Percentiles rank a stretch among this genome's conserved stretches.
These are phyloP conservation scores for Leptosphaerulina australis DNA, from an alignment of 2,329 filamentous ascomycete genomes.

Conservation along the genomic window DNA sequence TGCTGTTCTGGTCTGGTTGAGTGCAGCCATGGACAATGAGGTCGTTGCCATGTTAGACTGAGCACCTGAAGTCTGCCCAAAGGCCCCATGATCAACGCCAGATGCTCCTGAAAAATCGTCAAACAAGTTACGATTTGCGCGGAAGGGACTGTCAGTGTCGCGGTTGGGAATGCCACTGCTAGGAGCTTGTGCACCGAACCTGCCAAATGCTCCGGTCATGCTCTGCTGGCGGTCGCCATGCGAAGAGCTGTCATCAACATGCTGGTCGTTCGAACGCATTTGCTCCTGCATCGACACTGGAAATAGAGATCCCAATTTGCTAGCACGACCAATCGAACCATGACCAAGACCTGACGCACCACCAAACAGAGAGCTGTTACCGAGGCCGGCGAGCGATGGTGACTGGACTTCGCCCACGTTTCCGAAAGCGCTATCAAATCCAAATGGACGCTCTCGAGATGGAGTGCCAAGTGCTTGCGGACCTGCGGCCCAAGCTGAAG, in stretches of 20 bases:
- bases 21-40: constrained; percentile 40
- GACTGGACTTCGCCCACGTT: constrained; percentile 79
- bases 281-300: constrained; percentile 88
- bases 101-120: constrained; percentile 46
- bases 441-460: constrained; percentile 63
- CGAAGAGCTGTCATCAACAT: constrained; percentile 63
- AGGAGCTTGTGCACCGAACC: constrained; percentile 55
- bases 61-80: constrained; percentile 31
- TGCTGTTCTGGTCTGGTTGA: constrained; percentile 43
- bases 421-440: constrained; percentile 66
- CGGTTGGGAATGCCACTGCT: constrained; percentile 37
- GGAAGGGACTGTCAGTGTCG: constrained; percentile 51
- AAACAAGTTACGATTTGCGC: constrained; percentile 46
- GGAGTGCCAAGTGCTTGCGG: constrained; percentile 79
- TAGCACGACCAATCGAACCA: constrained; percentile 74
- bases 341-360: constrained; percentile 55
- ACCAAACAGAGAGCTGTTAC: constrained; percentile 69
- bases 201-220: constrained; percentile 70
- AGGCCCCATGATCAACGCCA: constrained; percentile 36
- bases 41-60: constrained; percentile 37
- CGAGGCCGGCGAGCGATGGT: constrained; percentile 70
- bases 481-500: constrained; percentile 67
- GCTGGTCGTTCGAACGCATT: constrained; percentile 67
- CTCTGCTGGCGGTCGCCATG: constrained; percentile 47
- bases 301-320: constrained; percentile 86